A percentile compares a stretch with the other conserved stretches of the same genome.
phyloP scores from a whole-genome alignment of 2,329 filamentous ascomycete genomes.

The Alternaria tenuissima region DNA sequence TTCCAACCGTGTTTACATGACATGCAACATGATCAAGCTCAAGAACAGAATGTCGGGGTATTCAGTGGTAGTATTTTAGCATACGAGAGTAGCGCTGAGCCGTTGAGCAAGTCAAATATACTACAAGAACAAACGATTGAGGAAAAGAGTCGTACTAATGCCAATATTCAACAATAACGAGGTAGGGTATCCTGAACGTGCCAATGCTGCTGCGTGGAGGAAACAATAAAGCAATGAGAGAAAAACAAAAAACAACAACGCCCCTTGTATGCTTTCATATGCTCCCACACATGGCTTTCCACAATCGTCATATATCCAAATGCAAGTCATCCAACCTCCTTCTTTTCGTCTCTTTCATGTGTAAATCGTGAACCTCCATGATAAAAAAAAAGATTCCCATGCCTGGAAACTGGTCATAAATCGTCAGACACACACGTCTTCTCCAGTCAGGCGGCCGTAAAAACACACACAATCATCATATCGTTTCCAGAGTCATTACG shows the following conservation, averaged over 20 bases:
- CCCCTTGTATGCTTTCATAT: background rate
- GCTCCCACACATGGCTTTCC: background rate
- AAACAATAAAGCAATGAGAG: background rate
- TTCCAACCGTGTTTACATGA: background rate
- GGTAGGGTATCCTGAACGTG: constrained; percentile 9
- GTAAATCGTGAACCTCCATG: too few relatives aligned
- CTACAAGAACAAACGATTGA: background rate
- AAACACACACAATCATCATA: background rate
- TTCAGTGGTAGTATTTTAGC: background rate
- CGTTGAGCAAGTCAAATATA: background rate
- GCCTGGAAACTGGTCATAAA: too few relatives aligned
- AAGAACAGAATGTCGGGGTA: background rate
- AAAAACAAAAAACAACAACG: background rate
- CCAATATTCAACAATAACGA: background rate
- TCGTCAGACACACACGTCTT: too few relatives aligned
- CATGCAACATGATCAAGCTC: background rate
- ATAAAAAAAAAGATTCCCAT: too few relatives aligned
- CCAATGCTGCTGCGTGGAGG: constrained; percentile 4
- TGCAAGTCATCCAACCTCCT: background rate
- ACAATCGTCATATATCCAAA: background rate
- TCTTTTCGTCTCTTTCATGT: background rate
- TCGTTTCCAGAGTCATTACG: background rate
- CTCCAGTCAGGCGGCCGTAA: too few relatives aligned
- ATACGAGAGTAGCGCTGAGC: background rate
- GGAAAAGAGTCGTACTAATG: background rate